These are phyloP conservation scores for Kwoniella pini DNA, from an alignment of 768 basidiomycete species.

Conservation along the genomic window DNA sequence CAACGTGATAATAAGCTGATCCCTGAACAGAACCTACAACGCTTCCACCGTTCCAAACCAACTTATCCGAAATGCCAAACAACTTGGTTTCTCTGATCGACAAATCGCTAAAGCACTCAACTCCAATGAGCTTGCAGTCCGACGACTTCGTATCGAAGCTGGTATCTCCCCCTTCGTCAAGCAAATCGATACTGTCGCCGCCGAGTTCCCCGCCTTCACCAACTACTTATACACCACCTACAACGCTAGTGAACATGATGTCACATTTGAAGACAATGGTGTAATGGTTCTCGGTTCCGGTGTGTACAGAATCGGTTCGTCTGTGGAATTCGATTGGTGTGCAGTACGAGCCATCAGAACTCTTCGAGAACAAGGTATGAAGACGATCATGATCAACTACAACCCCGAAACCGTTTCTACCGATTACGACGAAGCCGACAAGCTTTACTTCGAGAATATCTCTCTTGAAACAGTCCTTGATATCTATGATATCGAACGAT, in stretches of 20 bases:
- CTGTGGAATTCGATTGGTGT: constrained; percentile 99
- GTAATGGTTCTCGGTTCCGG: constrained; percentile 98
- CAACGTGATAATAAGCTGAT: constrained; percentile 10
- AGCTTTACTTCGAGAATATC: constrained; percentile 99
- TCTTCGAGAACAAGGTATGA: constrained; percentile 86
- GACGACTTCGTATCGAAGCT: constrained; percentile 79
- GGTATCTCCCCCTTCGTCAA: constrained; percentile 88
- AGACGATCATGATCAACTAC: constrained; percentile 99
- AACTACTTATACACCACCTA: constrained; percentile 99
- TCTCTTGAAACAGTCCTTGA: constrained; percentile 93
- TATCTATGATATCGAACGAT: constrained; percentile 88
- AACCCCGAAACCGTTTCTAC: constrained; percentile 99
- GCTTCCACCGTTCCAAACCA: constrained; percentile 66
- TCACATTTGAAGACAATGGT: constrained; percentile 84
- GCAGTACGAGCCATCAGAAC: constrained; percentile 96
- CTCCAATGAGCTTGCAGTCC: constrained; percentile 90
- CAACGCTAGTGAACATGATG: constrained; percentile 91
- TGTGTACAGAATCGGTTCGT: constrained; percentile 97
- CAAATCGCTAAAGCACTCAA: constrained; percentile 79
- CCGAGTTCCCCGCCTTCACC: constrained; percentile 97
- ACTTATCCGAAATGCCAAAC: constrained; percentile 78
- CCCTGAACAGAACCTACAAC: constrained; percentile 61
- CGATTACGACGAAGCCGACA: constrained; percentile 97
- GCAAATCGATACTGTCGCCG: constrained; percentile 98
- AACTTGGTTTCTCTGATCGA: constrained; percentile 92